These are phyloP conservation scores for Penicillium expansum DNA, from an alignment of 2,329 filamentous ascomycete species.

Conservation along the genomic window DNA sequence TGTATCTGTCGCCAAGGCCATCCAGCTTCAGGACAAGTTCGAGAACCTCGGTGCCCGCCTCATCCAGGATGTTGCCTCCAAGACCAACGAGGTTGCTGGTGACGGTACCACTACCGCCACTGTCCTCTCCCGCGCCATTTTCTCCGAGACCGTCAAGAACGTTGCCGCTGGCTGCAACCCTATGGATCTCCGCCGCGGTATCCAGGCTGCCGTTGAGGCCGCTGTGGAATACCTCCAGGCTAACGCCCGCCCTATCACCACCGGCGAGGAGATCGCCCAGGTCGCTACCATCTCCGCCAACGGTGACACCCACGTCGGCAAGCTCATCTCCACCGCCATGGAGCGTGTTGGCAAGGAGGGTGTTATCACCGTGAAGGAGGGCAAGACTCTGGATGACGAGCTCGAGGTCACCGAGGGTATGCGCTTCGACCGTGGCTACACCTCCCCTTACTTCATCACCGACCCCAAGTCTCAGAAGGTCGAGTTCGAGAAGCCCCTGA, in stretches of 20 bases:
- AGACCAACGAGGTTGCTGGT: slow-evolving; percentile 98
- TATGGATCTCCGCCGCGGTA: slow-evolving; percentile 96
- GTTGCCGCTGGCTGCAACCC: slow-evolving; percentile 99
- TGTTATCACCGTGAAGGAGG: slow-evolving; percentile 99
- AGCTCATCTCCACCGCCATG: slow-evolving; percentile 97
- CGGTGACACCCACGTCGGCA: slow-evolving; percentile 90
- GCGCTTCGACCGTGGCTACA: slow-evolving; percentile 98
- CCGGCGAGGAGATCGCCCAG: slow-evolving; percentile 93
- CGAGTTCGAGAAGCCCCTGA: slow-evolving; percentile 98
- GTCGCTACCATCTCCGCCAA: slow-evolving; percentile 98
- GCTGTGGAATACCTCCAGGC: slow-evolving; percentile 91
- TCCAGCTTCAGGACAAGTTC: slow-evolving; percentile 96
- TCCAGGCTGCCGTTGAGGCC: slow-evolving; percentile 91
- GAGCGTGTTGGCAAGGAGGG: slow-evolving; percentile 99
- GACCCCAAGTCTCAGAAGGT: slow-evolving; percentile 98
- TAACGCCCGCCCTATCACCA: slow-evolving; percentile 98
- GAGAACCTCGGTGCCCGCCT: slow-evolving; percentile 98
- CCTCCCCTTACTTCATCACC: slow-evolving; percentile 99
- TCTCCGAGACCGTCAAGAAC: slow-evolving; percentile 99
- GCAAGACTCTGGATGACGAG: slow-evolving; percentile 97
- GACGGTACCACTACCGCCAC: slow-evolving; percentile 98
- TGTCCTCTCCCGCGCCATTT: slow-evolving; percentile 94
- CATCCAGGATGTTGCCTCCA: slow-evolving; percentile 95
- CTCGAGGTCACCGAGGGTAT: slow-evolving; percentile 99
- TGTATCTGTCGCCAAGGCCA: slow-evolving; percentile 85